phyloP scores from a whole-genome alignment of 768 basidiomycete genomes.

The Suillus hirtellus region DNA sequence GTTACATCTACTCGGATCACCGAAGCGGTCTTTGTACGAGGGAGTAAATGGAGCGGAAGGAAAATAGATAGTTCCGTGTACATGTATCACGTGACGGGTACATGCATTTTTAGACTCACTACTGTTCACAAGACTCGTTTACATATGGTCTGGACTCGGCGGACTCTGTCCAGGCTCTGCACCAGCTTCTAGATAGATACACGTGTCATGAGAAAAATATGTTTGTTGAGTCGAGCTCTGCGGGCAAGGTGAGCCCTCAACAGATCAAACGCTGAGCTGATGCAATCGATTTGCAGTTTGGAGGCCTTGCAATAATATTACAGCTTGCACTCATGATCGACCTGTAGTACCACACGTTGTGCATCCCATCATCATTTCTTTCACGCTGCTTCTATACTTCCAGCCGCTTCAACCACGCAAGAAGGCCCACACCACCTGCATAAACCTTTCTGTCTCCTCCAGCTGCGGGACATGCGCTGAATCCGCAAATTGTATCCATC shows the following conservation, averaged over 20 bases:
- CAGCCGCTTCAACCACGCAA: conserved; percentile 14
- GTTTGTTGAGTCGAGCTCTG: background rate
- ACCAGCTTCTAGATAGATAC: background rate
- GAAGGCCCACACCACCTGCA: conserved; percentile 34
- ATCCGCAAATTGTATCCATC: conserved; percentile 39
- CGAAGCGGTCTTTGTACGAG: too few relatives aligned
- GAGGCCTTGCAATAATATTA: background rate
- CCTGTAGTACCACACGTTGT: background rate
- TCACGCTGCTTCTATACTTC: background rate
- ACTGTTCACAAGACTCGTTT: background rate
- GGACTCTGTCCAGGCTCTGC: background rate
- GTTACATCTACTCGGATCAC: too few relatives aligned
- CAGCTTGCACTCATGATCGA: background rate
- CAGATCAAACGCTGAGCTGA: background rate
- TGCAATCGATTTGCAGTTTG: background rate
- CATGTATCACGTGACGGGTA: background rate
- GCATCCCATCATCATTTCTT: background rate
- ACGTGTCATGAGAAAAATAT: background rate
- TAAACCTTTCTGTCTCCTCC: conserved; percentile 39
- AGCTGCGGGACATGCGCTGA: conserved; percentile 38
- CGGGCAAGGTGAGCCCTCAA: background rate
- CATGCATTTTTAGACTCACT: too few relatives aligned
- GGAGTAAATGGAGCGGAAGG: too few relatives aligned
- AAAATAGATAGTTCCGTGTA: background rate
- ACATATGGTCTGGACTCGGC: background rate